Base-by-base conservation (phyloP, 2,329 filamentous ascomycete genomes). In the Metarhizium robertsii region DNA sequence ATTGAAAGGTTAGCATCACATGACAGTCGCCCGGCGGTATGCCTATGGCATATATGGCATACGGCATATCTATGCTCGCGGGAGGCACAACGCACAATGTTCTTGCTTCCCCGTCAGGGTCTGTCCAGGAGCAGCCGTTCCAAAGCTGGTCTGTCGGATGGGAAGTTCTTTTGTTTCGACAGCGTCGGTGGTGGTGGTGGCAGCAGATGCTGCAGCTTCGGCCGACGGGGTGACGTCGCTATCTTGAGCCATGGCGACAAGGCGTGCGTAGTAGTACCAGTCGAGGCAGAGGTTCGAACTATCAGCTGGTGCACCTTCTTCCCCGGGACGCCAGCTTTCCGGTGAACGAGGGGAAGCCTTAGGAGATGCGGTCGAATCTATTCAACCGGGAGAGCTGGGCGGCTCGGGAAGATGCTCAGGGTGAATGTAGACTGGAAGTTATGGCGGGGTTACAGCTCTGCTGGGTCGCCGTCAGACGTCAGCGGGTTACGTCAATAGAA, bases 81-180 rank as follows among this genome's bases (percentile, higher is more conserved):
- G 29, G 25, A 50, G 46, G 18, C 18, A 8, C 47, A 51, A 72
- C 86, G 65, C 71, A 95, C 91, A 99, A 71, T 99, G 94, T 71
- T 99, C 94, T 79, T 99, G 92, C 75, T 96, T 97, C 62, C 94
- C 94, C 0, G 92, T 96, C 67, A 99, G 74, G 6, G 74, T 62
- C 58, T 80, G 77, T 46, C 73, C 75, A 3, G 73, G 67, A 51
- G 74, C 69, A 55, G 71, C 66, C 40, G 60, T 61, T 55, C 61
- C 64, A 58, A 60, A 61, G 60, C 62, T 66, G 55, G 60, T 62
- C 40, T 61, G 57, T 53, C 65, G 68, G 58, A 70, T 61, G n/a
- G 69, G 66, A 30, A 69, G 58, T 55, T 67, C 43, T 48, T 58
- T 58, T 48, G 58, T 54, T 38, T 59, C 53, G 47, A 56, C 56